Evolutionary conservation across 805 yeast genomes (phyloP), one percentile per base, ranked within the genome.

Genomic region (Candida chilensis): DNA sequence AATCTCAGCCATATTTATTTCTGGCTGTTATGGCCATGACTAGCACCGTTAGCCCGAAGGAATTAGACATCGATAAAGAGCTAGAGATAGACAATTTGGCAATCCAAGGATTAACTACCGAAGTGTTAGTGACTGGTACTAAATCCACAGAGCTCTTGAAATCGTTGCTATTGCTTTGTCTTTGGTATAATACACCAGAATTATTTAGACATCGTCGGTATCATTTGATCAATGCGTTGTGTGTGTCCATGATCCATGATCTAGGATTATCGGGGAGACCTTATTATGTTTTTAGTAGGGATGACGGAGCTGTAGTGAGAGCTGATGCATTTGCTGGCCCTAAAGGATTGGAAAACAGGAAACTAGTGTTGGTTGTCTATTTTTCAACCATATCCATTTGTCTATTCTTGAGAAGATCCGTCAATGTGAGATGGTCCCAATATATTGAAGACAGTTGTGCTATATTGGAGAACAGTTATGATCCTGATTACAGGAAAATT

Each of bases 111-210:
- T 44, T 76, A 11, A 49, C 74, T 8, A 55, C 68, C 29, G 88
- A 85, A 43, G 67, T 79, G 8, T 52, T 86, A 52, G 64, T 79
- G 6, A 60, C 70, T 16, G 95, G 95, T 13, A 65, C 72, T 32
- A 87, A 84, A 54, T 67, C 77, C 5, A 52, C 76, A 12, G 88
- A 84, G 47, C 52, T 84, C 21, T 56, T 86, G 24, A 77, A 78
- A 47, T 57, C 78, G 13, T 55, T 82, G 29, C 46, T 81, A 13
- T 44, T 83, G 5, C 57, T 81, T 31, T 68, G 81, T 16, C 51
- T 78, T 17, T 87, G 95, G 95, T 86, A 85, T 47, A 83, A 81
- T 39, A 71, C 84, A 4, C 83, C 95, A 0, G 95, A 85, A 50
- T 60, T 83, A 41, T 82, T 83, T 39, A 82, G 77, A 38, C 82